These are phyloP conservation scores for Nothomitra cinnamomea DNA, from an alignment of 2,329 filamentous ascomycete genomes.

Conservation along the genomic window DNA sequence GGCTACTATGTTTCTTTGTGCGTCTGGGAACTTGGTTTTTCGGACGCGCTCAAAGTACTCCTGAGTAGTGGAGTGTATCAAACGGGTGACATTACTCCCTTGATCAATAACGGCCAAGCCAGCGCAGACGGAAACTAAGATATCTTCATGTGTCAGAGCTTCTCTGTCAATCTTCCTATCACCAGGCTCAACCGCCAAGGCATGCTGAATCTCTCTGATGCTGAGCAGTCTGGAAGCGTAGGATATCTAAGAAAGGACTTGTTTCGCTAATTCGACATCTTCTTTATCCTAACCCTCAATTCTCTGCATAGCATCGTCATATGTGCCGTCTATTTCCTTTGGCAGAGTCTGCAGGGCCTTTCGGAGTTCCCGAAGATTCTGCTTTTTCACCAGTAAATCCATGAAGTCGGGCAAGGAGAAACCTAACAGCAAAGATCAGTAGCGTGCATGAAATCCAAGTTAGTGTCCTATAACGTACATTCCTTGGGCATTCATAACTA, in stretches of 20 bases:
- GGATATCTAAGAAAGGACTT: slow-evolving; percentile 1
- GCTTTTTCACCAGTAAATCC: background rate
- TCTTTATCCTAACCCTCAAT: background rate
- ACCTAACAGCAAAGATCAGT: background rate
- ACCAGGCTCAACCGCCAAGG: background rate
- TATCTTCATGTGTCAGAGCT: background rate
- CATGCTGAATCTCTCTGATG: background rate
- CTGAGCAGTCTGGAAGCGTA: background rate
- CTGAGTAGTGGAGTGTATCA: slow-evolving; percentile 18
- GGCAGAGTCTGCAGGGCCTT: background rate
- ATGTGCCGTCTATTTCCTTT: background rate
- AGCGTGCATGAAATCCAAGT: background rate
- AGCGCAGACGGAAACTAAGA: slow-evolving; percentile 13
- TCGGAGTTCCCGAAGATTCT: background rate
- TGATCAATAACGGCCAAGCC: slow-evolving; percentile 17
- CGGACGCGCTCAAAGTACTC: slow-evolving; percentile 15
- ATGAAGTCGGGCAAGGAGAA: background rate
- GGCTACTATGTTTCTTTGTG: slow-evolving; percentile 8
- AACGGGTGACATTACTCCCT: slow-evolving; percentile 13
- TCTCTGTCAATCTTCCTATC: background rate
- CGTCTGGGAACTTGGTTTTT: slow-evolving; percentile 9
- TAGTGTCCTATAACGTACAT: background rate
- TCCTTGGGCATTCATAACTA: background rate
- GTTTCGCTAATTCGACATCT: background rate
- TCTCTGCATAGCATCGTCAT: background rate